These are phyloP conservation scores for Candida vaughaniae DNA, from an alignment of 805 yeast genomes.

Conservation along the genomic window DNA sequence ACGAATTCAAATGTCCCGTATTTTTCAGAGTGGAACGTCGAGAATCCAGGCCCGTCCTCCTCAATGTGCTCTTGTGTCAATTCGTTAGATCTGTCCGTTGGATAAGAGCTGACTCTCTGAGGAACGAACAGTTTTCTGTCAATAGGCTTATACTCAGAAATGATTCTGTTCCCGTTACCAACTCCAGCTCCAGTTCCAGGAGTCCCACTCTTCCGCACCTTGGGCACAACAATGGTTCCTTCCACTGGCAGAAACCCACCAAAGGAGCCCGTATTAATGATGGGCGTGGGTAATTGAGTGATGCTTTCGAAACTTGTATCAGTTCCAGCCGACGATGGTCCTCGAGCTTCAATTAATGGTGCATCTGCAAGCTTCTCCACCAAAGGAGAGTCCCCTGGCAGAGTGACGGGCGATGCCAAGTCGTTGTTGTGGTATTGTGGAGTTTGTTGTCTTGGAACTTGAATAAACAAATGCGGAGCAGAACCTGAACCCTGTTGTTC, in stretches of 20 bases:
- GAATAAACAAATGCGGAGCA: not conserved
- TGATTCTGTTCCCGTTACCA: constrained; percentile 22
- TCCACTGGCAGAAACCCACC: constrained; percentile 14
- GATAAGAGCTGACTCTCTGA: constrained; percentile 1
- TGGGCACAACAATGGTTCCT: too few relatives aligned
- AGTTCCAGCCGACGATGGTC: constrained; percentile 2
- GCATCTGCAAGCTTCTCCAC: not conserved
- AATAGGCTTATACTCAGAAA: constrained; percentile 39
- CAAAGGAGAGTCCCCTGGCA: not conserved
- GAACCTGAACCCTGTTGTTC: not conserved
- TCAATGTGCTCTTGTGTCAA: not conserved
- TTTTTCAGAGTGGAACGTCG: constrained; percentile 1
- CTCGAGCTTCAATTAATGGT: not conserved
- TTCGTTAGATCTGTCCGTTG: not conserved
- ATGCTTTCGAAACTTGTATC: constrained; percentile 10
- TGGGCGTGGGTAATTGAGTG: constrained; percentile 48
- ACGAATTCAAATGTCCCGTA: constrained; percentile 12
- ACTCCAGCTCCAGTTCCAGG: too few relatives aligned
- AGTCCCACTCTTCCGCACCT: too few relatives aligned
- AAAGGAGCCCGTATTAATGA: constrained; percentile 25
- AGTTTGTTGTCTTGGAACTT: not conserved
- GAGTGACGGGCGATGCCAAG: constrained; percentile 1
- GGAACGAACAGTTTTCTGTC: constrained; percentile 16
- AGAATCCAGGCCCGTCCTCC: constrained; percentile 3
- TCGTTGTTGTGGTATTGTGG: not conserved